A percentile compares a stretch with the other conserved stretches of the same genome.
Conservation (phyloP, 2,329 filamentous ascomycete genomes). For the Annulohypoxylon truncatum region DNA sequence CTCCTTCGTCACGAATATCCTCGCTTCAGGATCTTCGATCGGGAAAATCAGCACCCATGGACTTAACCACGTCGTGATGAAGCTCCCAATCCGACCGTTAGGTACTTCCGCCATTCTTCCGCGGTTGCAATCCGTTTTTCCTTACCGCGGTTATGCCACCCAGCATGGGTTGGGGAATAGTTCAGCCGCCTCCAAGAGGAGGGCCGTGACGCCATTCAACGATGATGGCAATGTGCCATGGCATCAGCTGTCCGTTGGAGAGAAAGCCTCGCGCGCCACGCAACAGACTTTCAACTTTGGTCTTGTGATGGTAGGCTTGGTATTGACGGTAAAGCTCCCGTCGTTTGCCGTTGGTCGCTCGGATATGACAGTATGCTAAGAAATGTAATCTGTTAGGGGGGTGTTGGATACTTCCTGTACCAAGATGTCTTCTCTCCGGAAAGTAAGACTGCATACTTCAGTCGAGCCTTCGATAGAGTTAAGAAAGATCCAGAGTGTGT, state of each 20-base stretch:
- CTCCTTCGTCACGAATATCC: neutral
- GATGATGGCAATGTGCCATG: slow-evolving; percentile 87
- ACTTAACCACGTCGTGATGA: slow-evolving; percentile 58
- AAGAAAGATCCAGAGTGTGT: slow-evolving; percentile 77
- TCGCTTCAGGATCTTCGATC: neutral
- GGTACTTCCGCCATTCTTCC: slow-evolving; percentile 49
- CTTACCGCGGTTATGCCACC: slow-evolving; percentile 68
- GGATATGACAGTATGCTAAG: slow-evolving; percentile 3
- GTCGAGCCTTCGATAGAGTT: slow-evolving; percentile 83
- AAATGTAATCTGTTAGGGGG: slow-evolving; percentile 63
- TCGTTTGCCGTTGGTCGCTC: neutral
- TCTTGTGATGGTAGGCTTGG: slow-evolving; percentile 78
- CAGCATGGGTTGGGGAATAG: slow-evolving; percentile 58
- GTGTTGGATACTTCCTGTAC: slow-evolving; percentile 83
- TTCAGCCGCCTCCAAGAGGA: slow-evolving; percentile 64
- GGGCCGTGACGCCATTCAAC: slow-evolving; percentile 83
- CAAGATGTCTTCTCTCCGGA: slow-evolving; percentile 85
- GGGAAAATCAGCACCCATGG: slow-evolving; percentile 48
- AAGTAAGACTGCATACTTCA: slow-evolving; percentile 89
- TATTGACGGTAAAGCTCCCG: slow-evolving; percentile 71
- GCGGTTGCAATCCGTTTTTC: slow-evolving; percentile 53
- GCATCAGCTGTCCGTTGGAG: slow-evolving; percentile 77
- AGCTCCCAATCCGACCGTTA: slow-evolving; percentile 55
- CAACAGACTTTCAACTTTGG: slow-evolving; percentile 92
- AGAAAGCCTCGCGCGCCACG: slow-evolving; percentile 86